Base-by-base conservation (phyloP, 2,329 filamentous ascomycete genomes). In the Helotiales sp. region DNA sequence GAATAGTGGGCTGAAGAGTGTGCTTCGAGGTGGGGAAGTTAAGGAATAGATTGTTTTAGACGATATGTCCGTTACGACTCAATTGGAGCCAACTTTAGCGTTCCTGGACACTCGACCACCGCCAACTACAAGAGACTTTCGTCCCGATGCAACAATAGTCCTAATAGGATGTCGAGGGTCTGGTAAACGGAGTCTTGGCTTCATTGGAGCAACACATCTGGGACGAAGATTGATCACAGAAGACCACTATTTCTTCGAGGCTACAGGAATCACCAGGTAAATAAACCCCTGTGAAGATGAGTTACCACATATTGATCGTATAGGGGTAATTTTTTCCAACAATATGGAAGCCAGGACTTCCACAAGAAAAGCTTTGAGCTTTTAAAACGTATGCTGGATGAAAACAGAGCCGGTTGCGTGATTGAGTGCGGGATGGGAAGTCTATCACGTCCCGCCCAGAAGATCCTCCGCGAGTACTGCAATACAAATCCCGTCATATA, bases 161-260 rank as follows among this genome's bases (percentile, higher is more conserved):
- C 77, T 93, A 17, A 81, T 89, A 22, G 89, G 89, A 2, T 85
- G 91, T 55, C 84, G 87, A 13, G 89, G 89, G 10, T 84, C 87
- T 5, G 89, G 89, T 15, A 92, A 92, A 71, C 88, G 88, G 1
- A 91, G 87, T 1, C 76, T 93, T 10, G 89, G 86, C 13, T 82
- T 93, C 48, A 90, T 93, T 61, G 86, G 88, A 5, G 88, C 88
- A 0, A 85, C 86, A 7, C 87, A 87, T 49, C 85, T 89, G 71
- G 83, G 84, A 53, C 79, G 87, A 38, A 84, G 84, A 53, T 78
- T 92, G 2, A 75, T 92, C 53, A 89, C 92, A 61, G 80, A 86
- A 31, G 88, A 92, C 62, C 79, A 80, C 38, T 79, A 81, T 47
- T 93, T 93, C 64, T 80, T 86, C 40, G 82, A 89, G 52, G 74